phyloP scores from a whole-genome alignment of 306 rosid genomes.

The Psophocarpus tetragonolobus region DNA sequence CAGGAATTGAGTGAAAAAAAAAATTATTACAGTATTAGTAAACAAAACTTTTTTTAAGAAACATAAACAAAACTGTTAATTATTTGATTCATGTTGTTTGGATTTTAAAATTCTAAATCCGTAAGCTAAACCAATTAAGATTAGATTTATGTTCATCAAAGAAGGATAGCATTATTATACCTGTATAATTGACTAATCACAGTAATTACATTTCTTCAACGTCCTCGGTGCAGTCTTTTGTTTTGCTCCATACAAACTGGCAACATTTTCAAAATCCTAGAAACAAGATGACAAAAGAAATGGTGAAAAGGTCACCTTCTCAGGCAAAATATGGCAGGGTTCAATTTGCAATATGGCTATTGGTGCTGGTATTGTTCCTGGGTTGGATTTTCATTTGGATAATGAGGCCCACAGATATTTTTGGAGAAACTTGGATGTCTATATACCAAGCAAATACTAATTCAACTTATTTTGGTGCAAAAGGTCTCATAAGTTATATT shows the following conservation, averaged over 20 bases:
- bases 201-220: background rate
- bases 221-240: conserved; percentile 12
- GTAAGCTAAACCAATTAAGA: no score
- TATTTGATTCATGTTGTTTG: no score
- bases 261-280: background rate
- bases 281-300: conserved; percentile 31
- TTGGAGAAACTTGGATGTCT: conserved; percentile 35
- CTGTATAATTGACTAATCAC: background rate
- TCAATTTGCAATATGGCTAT: conserved; percentile 44
- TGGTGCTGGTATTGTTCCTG: conserved; percentile 40
- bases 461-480: conserved; percentile 56
- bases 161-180: no score
- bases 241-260: background rate
- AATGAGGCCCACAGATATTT: conserved; percentile 57
- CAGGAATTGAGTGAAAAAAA: background rate
- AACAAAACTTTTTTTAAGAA: no score
- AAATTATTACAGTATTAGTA: no score
- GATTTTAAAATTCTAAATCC: no score
- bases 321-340: conserved; percentile 22
- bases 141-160: no score
- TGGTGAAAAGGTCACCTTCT: conserved; percentile 37
- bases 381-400: conserved; percentile 58
- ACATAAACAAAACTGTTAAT: background rate
- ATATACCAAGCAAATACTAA: conserved; percentile 25
- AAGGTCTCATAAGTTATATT: conserved; percentile 44